Conservation (phyloP, 192 early-diverging fungal species). For the Radiomyces spectabilis region DNA sequence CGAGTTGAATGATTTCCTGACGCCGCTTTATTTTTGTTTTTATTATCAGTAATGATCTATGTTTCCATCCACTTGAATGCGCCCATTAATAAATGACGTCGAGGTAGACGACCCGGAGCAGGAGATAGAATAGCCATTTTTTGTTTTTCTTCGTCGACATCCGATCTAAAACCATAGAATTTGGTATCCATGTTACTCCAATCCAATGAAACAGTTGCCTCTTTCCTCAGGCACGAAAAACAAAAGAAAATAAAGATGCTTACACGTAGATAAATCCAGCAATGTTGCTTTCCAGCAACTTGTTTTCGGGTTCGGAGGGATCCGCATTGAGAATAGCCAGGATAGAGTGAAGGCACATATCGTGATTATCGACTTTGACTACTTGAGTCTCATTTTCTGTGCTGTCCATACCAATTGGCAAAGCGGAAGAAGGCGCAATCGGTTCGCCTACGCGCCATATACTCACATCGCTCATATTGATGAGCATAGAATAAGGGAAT, state of each 20-base stretch:
- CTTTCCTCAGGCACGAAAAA: background rate
- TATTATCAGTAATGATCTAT: too few species aligned
- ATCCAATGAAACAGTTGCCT: background rate
- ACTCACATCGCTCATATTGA: slow-evolving; percentile 68
- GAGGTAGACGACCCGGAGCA: slow-evolving; percentile 80
- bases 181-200: background rate
- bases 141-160: slow-evolving; percentile 73
- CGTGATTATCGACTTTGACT: slow-evolving; percentile 70
- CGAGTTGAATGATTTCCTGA: too few species aligned
- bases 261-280: slow-evolving; percentile 85
- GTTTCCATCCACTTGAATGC: slow-evolving; percentile 91
- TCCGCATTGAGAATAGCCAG: slow-evolving; percentile 74
- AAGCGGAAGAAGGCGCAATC: slow-evolving; percentile 80
- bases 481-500: slow-evolving; percentile 76
- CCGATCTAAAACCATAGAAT: slow-evolving; percentile 34
- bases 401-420: slow-evolving; percentile 83
- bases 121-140: slow-evolving; percentile 84
- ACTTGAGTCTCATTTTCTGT: slow-evolving; percentile 74
- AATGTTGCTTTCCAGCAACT: slow-evolving; percentile 57
- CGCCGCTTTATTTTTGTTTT: too few species aligned
- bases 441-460: slow-evolving; percentile 77
- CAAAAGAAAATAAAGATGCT: slow-evolving; percentile 28
- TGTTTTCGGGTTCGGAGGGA: slow-evolving; percentile 32
- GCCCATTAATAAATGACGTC: slow-evolving; percentile 76
- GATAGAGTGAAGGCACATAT: slow-evolving; percentile 78